Conservation (phyloP, 306 rosid species). For the Glycine latifolia region DNA sequence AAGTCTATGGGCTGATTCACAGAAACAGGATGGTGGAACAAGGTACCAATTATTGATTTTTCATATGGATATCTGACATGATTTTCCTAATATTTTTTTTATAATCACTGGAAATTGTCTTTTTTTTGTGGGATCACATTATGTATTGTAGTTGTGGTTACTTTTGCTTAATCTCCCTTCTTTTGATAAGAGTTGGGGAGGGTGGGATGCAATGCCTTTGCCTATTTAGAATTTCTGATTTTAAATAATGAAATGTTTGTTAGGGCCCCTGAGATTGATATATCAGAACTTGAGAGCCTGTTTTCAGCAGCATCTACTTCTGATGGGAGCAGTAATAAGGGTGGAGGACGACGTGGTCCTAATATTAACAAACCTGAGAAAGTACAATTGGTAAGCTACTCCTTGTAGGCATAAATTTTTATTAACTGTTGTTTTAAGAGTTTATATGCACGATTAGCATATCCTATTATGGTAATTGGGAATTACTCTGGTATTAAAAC, state of each 20-base stretch:
- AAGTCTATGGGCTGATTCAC: slow-evolving; percentile 96
- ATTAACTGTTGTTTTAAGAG: background rate
- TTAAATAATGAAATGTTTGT: slow-evolving; percentile 46
- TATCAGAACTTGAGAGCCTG: slow-evolving; percentile 93
- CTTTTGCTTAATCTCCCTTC: slow-evolving; percentile 29
- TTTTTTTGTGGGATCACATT: slow-evolving; percentile 12
- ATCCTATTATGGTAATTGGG: slow-evolving; percentile 34
- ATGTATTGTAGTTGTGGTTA: slow-evolving; percentile 24
- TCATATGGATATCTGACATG: slow-evolving; percentile 19
- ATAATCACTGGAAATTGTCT: slow-evolving; percentile 13
- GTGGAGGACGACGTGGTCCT: slow-evolving; percentile 88
- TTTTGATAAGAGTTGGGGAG: slow-evolving; percentile 30
- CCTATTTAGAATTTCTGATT: slow-evolving; percentile 48
- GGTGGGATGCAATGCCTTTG: slow-evolving; percentile 21
- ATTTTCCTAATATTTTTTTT: slow-evolving; percentile 9
- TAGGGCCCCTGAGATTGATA: slow-evolving; percentile 98
- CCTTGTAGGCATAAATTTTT: slow-evolving; percentile 31
- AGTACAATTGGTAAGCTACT: slow-evolving; percentile 84
- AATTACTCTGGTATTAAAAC: slow-evolving; percentile 27
- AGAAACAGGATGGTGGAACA: slow-evolving; percentile 74
- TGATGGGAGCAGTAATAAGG: slow-evolving; percentile 68
- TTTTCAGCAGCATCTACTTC: slow-evolving; percentile 93
- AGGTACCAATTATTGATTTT: slow-evolving; percentile 63
- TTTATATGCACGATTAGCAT: slow-evolving; percentile 23
- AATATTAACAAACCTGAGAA: slow-evolving; percentile 90